Base-by-base conservation (phyloP, 1,139 yeast genomes). In the Candida gigantensis region DNA sequence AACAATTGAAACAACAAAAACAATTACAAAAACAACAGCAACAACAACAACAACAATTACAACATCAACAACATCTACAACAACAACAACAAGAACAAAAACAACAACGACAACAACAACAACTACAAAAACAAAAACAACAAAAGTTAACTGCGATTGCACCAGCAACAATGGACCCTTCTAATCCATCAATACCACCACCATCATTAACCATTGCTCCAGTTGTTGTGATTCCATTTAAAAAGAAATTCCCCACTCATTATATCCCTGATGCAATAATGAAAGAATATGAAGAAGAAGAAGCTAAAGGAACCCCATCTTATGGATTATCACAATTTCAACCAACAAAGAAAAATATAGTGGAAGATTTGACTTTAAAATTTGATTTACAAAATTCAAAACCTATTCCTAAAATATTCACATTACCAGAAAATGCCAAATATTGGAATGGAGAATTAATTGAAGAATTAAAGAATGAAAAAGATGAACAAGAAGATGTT, bases 341-440 rank as follows among this genome's bases (percentile, higher is more conserved):
- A 36, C 74, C 75, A 2, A 61, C 72, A 13, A 68, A 60, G 43
- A 66, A 60, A 42, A 58, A 60, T 33, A 59, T 68, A 21, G 66
- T 59, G 8, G 67, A 62, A 32, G 77, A 71, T 41, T 55, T 68
- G 40, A 43, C 55, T 5, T 51, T 71, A 21, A 53, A 55, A 27
- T 71, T 70, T 40, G 73, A 71, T 42, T 46, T 71, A n/a, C 76
- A 70, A 40, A 61, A 64, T 35, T 37, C 58, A 6, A 62, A 57
- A 36, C 75, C 75, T 2, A 18, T 36, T 2, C 66, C 72, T 1
- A 40, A 47, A 11, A 40, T 43, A 11, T 50, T 65, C 14, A 20
- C 33, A 16, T 44, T 66, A 6, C 73, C 74, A 1, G 56, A 53
- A 26, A 68, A 68, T 49, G 57, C 71, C 2, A 39, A 32, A 13